phyloP scores from a whole-genome alignment of 768 basidiomycete genomes.

The Kwoniella botswanensis region DNA sequence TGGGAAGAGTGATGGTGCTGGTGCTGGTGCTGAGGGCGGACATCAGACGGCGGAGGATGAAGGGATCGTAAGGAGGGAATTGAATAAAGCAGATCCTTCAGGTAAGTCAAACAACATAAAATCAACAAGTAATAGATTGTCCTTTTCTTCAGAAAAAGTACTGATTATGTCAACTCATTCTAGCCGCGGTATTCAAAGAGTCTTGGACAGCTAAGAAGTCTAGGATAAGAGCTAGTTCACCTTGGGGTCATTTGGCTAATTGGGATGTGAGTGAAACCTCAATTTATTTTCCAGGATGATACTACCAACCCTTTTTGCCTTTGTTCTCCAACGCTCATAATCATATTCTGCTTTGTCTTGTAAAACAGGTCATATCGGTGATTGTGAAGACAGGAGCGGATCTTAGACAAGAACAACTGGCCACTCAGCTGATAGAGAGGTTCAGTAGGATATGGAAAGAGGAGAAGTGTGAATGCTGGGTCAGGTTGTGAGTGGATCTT shows the following conservation, averaged over 20 bases:
- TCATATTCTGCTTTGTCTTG: slow-evolving; percentile 62
- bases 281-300: not conserved
- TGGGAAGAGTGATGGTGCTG: not conserved
- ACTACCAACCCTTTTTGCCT: not conserved
- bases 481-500: slow-evolving; percentile 69
- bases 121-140: not conserved
- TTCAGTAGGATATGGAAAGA: slow-evolving; percentile 95
- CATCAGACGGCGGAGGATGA: slow-evolving; percentile 63
- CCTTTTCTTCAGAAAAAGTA: not conserved
- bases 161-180: not conserved
- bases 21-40: slow-evolving; percentile 12
- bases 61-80: slow-evolving; percentile 85
- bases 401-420: slow-evolving; percentile 94
- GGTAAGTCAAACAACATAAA: slow-evolving; percentile 57
- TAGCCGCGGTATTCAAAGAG: slow-evolving; percentile 87
- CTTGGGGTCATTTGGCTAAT: slow-evolving; percentile 91
- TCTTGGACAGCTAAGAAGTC: slow-evolving; percentile 94
- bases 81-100: slow-evolving; percentile 94
- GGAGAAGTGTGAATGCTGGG: slow-evolving; percentile 90
- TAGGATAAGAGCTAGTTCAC: slow-evolving; percentile 88
- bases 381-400: slow-evolving; percentile 99
- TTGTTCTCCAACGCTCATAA: slow-evolving; percentile 10
- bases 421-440: slow-evolving; percentile 89
- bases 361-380: slow-evolving; percentile 85
- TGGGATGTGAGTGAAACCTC: slow-evolving; percentile 59